Conservation (phyloP, 1,139 yeast species). For the Taphrina deformans region DNA sequence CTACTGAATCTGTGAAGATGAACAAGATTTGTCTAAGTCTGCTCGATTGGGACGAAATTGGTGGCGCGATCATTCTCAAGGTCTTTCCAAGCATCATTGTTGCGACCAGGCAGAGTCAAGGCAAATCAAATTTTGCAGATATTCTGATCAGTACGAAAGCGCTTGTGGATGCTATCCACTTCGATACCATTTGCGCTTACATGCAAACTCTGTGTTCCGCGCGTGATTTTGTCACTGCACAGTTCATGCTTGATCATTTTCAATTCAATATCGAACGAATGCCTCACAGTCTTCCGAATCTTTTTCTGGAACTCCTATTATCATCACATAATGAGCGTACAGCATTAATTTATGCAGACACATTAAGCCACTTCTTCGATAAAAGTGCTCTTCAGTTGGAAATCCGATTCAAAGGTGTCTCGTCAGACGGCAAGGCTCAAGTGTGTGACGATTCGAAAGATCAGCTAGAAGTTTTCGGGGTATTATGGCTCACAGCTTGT, state of each 20-base stretch:
- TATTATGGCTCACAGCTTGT: neutral
- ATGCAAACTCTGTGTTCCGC: neutral
- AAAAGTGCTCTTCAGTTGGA: neutral
- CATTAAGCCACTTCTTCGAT: neutral
- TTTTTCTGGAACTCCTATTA: conserved; percentile 1
- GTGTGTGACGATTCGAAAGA: neutral
- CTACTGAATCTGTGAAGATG: neutral
- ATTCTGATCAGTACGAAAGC: neutral
- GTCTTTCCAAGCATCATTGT: neutral
- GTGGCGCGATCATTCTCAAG: neutral
- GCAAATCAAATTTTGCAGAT: neutral
- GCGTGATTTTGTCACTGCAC: neutral
- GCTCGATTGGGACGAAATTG: conserved; percentile 16
- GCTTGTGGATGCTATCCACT: conserved; percentile 6
- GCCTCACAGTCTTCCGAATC: neutral
- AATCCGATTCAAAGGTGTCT: no score
- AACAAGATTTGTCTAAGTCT: conserved; percentile 6
- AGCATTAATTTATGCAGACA: neutral
- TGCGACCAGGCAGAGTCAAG: neutral
- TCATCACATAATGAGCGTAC: neutral
- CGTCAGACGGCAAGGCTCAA: no score
- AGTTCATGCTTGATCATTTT: conserved; percentile 7
- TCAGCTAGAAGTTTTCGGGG: neutral
- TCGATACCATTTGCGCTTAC: neutral
- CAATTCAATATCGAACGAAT: conserved; percentile 5